Conservation (phyloP, 2,329 filamentous ascomycete species). For the Claviceps spartinae region DNA sequence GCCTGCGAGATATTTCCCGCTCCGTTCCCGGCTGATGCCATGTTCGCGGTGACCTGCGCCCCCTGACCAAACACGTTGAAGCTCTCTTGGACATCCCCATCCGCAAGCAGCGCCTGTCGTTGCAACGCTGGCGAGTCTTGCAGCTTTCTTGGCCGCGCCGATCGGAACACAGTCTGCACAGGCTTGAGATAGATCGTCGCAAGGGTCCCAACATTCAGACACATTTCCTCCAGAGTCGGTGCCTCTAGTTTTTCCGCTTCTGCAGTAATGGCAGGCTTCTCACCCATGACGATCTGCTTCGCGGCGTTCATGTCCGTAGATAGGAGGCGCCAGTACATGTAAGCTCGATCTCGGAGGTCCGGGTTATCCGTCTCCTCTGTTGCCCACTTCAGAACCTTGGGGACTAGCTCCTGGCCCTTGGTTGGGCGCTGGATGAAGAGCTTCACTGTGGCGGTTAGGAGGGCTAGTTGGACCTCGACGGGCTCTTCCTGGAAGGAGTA, state of each 20-base stretch:
- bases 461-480: conserved; percentile 85
- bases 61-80: conserved; percentile 44
- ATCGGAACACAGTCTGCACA: conserved; percentile 91
- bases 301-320: conserved; percentile 83
- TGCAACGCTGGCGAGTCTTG: conserved; percentile 78
- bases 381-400: conserved; percentile 93
- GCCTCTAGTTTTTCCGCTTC: conserved; percentile 92
- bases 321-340: conserved; percentile 98
- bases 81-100: conserved; percentile 42
- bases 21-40: conserved; percentile 26
- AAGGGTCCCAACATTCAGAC: conserved; percentile 86
- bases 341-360: conserved; percentile 85
- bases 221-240: conserved; percentile 88
- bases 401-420: conserved; percentile 84
- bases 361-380: conserved; percentile 99
- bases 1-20: conserved; percentile 50
- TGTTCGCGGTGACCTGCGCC: conserved; percentile 36
- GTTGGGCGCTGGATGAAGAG: conserved; percentile 94
- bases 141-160: conserved; percentile 66
- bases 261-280: conserved; percentile 91
- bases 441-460: conserved; percentile 93
- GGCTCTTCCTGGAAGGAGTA: conserved; percentile 90
- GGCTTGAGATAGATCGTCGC: conserved; percentile 97
- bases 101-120: conserved; percentile 46
- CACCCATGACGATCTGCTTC: conserved; percentile 85